phyloP scores from a whole-genome alignment of 2,329 filamentous ascomycete genomes.

The Immersiporthe knoxdaviesiana region DNA sequence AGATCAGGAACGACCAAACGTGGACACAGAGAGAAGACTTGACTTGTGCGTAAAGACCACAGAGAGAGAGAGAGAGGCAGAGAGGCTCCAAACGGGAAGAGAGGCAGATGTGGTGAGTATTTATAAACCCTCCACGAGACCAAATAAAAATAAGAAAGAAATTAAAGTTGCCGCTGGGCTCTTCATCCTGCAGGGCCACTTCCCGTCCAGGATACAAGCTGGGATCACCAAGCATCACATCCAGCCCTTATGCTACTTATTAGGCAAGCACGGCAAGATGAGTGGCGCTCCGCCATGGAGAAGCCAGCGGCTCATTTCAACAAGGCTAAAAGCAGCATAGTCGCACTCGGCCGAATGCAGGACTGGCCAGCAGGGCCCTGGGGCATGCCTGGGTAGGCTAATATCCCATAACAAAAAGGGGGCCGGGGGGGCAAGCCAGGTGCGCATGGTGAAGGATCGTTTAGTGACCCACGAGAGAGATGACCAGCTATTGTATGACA shows the following conservation, averaged over 20 bases:
- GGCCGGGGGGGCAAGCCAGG: not conserved
- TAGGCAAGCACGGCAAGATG: too few species aligned
- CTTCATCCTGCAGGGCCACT: not conserved
- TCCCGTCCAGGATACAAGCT: not conserved
- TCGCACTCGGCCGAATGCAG: not conserved
- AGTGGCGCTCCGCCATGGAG: not conserved
- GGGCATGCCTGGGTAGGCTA: not conserved
- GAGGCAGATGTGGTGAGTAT: not conserved
- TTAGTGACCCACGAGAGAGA: not conserved
- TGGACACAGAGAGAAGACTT: not conserved
- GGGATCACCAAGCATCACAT: not conserved
- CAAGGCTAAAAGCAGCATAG: conserved; percentile 3
- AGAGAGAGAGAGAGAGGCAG: too few species aligned
- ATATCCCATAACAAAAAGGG: not conserved
- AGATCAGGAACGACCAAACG: not conserved
- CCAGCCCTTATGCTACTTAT: not conserved
- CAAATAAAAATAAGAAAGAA: not conserved
- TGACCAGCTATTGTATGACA: not conserved
- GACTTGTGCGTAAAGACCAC: not conserved
- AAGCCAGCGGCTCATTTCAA: conserved; percentile 2
- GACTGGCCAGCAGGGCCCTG: not conserved
- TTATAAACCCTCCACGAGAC: not conserved
- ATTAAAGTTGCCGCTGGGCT: not conserved
- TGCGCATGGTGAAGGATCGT: not conserved
- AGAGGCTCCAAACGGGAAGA: not conserved